Percentiles rank a stretch among this genome's conserved stretches.
These are phyloP conservation scores for Flaveria robusta DNA, from an alignment of 129 eudicot genomes.

Conservation along the genomic window DNA sequence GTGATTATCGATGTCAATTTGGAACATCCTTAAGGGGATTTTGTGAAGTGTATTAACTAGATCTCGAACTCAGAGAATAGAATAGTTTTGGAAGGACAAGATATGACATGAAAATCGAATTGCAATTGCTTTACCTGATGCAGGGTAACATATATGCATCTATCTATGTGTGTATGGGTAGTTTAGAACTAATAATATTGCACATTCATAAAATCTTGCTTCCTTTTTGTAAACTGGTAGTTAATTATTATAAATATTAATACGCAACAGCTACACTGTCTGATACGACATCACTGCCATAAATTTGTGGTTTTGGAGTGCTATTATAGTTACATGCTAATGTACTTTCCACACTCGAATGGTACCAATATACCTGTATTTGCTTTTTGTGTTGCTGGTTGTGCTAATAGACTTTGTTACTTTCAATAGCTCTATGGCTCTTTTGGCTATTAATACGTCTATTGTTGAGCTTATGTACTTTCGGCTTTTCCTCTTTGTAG, in stretches of 20 bases:
- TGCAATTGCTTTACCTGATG: not conserved
- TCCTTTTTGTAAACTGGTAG: conserved; percentile 18
- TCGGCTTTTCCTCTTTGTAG: not conserved
- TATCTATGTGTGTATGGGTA: not conserved
- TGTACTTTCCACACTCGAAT: not conserved
- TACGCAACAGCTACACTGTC: not conserved
- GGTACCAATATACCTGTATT: not conserved
- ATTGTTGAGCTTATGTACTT: not conserved
- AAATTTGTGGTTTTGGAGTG: not conserved
- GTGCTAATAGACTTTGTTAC: not conserved
- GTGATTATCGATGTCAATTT: not conserved
- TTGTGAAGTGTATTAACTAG: conserved; percentile 7
- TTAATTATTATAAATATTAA: too few relatives aligned
- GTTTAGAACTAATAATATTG: not conserved
- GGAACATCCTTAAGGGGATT: not conserved
- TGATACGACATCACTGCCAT: not conserved
- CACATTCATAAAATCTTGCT: conserved; percentile 5
- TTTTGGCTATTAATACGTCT: too few relatives aligned
- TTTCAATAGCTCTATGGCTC: not conserved
- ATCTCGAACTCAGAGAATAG: not conserved
- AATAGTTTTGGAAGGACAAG: not conserved
- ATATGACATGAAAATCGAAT: conserved; percentile 1
- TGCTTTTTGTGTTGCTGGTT: conserved; percentile 1
- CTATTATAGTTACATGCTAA: conserved; percentile 2
- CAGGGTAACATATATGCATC: not conserved